A percentile compares a stretch with the other conserved stretches of the same genome.
These are phyloP conservation scores for Penicillium robsamsonii DNA, from an alignment of 495 filamentous ascomycete genomes.

Conservation along the genomic window DNA sequence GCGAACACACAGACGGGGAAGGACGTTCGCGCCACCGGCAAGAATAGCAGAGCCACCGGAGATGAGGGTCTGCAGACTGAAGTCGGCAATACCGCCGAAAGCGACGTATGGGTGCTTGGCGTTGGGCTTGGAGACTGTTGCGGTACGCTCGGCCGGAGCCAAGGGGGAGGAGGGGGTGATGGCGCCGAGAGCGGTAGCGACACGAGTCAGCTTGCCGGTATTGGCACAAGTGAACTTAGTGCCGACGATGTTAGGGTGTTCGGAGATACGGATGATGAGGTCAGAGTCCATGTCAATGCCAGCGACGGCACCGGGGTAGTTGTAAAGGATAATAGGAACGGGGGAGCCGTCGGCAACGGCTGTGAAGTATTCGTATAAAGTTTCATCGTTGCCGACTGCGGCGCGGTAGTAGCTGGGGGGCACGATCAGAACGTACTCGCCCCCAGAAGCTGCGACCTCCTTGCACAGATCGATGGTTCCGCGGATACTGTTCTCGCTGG, in stretches of 20 bases:
- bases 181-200: constrained; percentile 75
- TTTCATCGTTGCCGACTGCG: constrained; percentile 69
- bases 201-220: constrained; percentile 83
- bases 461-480: constrained; percentile 73
- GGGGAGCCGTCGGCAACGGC: constrained; percentile 72
- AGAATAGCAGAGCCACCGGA: constrained; percentile 82
- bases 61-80: constrained; percentile 76
- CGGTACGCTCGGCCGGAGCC: constrained; percentile 27
- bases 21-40: constrained; percentile 82
- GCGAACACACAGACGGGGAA: constrained; percentile 75
- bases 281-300: constrained; percentile 92
- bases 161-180: constrained; percentile 54
- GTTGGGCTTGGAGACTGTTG: constrained; percentile 36
- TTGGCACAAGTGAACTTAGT: constrained; percentile 92
- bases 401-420: constrained; percentile 82
- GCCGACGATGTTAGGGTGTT: constrained; percentile 80
- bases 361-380: constrained; percentile 74
- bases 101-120: constrained; percentile 70
- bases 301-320: constrained; percentile 88
- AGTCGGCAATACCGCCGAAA: constrained; percentile 86
- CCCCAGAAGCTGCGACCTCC: constrained; percentile 65
- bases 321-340: constrained; percentile 80
- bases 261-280: constrained; percentile 74
- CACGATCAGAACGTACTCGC: constrained; percentile 74
- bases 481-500: constrained; percentile 73